Evolutionary conservation across 1,139 yeast species (phyloP).

Genomic region (Sugiyamaella xylanicola): DNA sequence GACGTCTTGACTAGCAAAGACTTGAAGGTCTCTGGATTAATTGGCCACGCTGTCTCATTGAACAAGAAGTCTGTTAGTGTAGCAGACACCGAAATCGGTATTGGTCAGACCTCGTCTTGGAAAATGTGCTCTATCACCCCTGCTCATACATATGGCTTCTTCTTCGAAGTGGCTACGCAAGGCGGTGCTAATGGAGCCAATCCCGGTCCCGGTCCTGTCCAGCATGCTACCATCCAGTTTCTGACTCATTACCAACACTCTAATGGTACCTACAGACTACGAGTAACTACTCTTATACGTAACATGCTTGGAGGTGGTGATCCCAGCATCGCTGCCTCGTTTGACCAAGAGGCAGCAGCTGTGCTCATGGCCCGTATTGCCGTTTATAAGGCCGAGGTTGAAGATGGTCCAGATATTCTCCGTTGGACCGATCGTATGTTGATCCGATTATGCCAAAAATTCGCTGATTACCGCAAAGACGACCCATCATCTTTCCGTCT

Average conservation of each 20-base stretch:
- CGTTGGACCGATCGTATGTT: constrained; percentile 87
- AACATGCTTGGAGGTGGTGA: constrained; percentile 56
- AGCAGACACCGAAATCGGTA: constrained; percentile 90
- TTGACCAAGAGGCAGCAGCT: constrained; percentile 99
- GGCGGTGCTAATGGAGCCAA: constrained; percentile 47
- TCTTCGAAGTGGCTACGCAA: constrained; percentile 69
- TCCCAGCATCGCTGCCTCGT: constrained; percentile 59
- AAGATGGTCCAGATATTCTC: constrained; percentile 67
- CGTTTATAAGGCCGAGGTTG: constrained; percentile 81
- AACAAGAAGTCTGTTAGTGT: constrained; percentile 58
- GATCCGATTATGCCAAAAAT: constrained; percentile 81
- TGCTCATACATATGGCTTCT: constrained; percentile 82
- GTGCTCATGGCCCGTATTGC: constrained; percentile 94
- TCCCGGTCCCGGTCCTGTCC: constrained; percentile 51
- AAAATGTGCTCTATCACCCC: constrained; percentile 84
- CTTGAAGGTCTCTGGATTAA: constrained; percentile 85
- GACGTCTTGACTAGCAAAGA: constrained; percentile 89
- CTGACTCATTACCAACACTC: constrained; percentile 74
- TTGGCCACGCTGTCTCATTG: constrained; percentile 88
- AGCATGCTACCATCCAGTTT: constrained; percentile 71
- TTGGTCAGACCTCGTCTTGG: constrained; percentile 92
- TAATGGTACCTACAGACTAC: constrained; percentile 66
- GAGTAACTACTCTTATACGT: constrained; percentile 87
- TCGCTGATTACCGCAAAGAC: constrained; percentile 84
- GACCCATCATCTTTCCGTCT: constrained; percentile 75